Evolutionary conservation across 1,284 basidiomycete genomes (phyloP).

Genomic region (Leccinum pachyderme): DNA sequence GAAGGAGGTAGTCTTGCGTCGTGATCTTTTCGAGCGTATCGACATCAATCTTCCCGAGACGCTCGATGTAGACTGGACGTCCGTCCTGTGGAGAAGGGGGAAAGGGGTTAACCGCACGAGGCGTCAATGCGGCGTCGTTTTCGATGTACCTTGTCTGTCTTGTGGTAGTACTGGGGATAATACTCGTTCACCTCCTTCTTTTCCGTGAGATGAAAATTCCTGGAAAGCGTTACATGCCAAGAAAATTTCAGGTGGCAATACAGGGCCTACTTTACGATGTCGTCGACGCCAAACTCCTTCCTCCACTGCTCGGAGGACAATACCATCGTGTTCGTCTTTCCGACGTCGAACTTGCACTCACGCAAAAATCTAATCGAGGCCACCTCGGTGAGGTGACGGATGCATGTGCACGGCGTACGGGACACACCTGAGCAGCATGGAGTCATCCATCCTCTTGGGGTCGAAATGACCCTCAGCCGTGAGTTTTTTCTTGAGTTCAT

Average conservation of each 20-base stretch:
- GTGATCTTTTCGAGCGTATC: neutral
- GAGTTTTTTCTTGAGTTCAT: conserved; percentile 69
- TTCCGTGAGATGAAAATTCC: neutral
- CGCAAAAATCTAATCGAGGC: conserved; percentile 71
- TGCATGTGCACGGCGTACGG: neutral
- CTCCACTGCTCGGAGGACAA: conserved; percentile 87
- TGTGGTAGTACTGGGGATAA: neutral
- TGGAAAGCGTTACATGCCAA: neutral
- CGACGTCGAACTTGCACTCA: conserved; percentile 90
- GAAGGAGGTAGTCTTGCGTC: neutral
- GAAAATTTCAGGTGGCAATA: neutral
- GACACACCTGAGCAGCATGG: conserved; percentile 65
- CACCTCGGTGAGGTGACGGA: neutral
- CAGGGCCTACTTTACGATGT: conserved; percentile 70
- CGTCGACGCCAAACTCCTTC: conserved; percentile 85
- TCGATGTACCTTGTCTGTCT: neutral
- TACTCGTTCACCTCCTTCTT: neutral
- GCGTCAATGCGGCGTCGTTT: neutral
- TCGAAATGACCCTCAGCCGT: conserved; percentile 61
- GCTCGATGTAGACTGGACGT: neutral
- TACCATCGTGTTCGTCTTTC: conserved; percentile 85
- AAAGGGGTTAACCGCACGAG: neutral
- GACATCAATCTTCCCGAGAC: neutral
- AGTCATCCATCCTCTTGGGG: conserved; percentile 77
- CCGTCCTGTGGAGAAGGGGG: neutral